These are phyloP conservation scores for Apiospora rasikravindrae DNA, from an alignment of 2,329 filamentous ascomycete species.

Conservation along the genomic window DNA sequence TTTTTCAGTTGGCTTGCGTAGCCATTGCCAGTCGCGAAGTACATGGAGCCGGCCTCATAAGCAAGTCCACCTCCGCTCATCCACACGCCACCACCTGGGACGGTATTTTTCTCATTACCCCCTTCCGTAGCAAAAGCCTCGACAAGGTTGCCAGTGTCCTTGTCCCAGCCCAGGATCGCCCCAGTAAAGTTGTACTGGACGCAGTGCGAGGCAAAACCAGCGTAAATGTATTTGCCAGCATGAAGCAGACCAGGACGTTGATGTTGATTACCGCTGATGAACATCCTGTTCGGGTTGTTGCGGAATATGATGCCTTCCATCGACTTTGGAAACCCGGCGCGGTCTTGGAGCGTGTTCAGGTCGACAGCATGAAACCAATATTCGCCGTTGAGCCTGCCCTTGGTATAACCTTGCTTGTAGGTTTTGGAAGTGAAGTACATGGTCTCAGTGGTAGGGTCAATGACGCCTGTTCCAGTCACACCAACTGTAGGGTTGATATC, in stretches of 20 bases:
- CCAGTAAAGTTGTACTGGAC: constrained; percentile 57
- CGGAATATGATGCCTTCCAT: constrained; percentile 49
- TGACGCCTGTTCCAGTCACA: constrained; percentile 55
- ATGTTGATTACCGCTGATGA: constrained; percentile 53
- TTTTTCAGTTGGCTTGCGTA: constrained; percentile 52
- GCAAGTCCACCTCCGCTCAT: constrained; percentile 55
- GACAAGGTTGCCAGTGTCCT: constrained; percentile 48
- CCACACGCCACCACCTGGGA: constrained; percentile 51
- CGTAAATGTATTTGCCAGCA: constrained; percentile 52
- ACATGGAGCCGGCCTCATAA: constrained; percentile 52
- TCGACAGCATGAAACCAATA: constrained; percentile 53
- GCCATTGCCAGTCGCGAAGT: constrained; percentile 54
- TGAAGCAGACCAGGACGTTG: constrained; percentile 53
- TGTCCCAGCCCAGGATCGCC: constrained; percentile 54
- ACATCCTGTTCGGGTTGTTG: constrained; percentile 51
- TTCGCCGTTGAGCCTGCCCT: constrained; percentile 46
- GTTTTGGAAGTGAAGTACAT: constrained; percentile 57
- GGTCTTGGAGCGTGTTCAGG: constrained; percentile 49
- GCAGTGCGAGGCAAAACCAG: constrained; percentile 56
- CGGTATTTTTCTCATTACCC: constrained; percentile 44
- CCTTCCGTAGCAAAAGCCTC: constrained; percentile 51
- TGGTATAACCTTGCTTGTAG: constrained; percentile 45
- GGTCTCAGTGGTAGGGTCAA: constrained; percentile 54
- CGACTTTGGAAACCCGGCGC: constrained; percentile 46
- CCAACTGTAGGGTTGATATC: constrained; percentile 54